Percentiles rank a stretch among this genome's conserved stretches.
Conservation (phyloP, 1,139 yeast genomes). For the Geotrichum cucujoidarum region DNA sequence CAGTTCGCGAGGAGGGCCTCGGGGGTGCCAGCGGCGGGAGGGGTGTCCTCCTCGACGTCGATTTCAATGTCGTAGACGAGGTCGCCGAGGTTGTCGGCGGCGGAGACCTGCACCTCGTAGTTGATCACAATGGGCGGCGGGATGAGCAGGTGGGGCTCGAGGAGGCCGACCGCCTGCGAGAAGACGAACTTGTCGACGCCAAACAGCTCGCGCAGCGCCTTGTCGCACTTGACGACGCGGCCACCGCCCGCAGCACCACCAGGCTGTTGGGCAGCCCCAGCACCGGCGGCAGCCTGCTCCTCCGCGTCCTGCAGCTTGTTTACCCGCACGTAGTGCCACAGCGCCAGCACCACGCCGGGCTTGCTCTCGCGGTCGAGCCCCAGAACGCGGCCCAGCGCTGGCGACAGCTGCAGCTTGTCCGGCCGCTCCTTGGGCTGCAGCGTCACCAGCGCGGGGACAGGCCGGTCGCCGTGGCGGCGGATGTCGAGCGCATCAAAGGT, state of each 20-base stretch:
- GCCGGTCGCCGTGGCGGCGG: conserved; percentile 67
- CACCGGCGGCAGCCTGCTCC: no score
- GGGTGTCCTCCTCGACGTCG: conserved; percentile 54
- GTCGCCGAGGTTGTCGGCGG: conserved; percentile 77
- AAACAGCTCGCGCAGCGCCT: conserved; percentile 50
- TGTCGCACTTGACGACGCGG: conserved; percentile 65
- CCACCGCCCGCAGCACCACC: no score
- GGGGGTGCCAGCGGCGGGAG: conserved; percentile 35
- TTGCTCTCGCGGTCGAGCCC: conserved; percentile 78
- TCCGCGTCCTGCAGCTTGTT: conserved; percentile 58
- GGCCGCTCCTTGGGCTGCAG: conserved; percentile 74
- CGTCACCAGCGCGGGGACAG: conserved; percentile 66
- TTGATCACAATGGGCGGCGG: conserved; percentile 72
- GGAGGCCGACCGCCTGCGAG: conserved; percentile 66
- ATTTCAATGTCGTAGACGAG: conserved; percentile 69
- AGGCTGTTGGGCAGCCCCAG: no score
- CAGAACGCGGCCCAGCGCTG: conserved; percentile 61
- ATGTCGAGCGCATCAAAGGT: conserved; percentile 88
- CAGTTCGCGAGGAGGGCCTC: conserved; percentile 41
- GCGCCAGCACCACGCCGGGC: conserved; percentile 75
- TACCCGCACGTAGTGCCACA: conserved; percentile 85
- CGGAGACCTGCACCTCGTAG: conserved; percentile 69
- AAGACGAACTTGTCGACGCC: conserved; percentile 46
- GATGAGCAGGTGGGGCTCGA: conserved; percentile 62
- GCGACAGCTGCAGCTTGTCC: conserved; percentile 57